Conservation (phyloP, 208 protist genomes). For the Leishmania mexicana region DNA sequence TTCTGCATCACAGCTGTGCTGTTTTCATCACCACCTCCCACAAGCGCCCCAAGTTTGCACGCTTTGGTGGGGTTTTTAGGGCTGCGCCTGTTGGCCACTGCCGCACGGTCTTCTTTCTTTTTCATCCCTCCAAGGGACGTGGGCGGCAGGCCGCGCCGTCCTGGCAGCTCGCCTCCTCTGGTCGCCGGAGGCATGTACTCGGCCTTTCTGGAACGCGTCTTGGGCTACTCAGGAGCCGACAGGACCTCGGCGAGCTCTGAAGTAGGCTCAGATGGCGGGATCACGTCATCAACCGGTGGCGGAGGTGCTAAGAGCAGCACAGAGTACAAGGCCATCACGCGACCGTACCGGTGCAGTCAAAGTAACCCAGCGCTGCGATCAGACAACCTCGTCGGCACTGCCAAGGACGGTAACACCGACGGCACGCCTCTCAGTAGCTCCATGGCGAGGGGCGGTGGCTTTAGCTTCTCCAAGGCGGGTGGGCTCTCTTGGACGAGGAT, state of each 20-base stretch:
- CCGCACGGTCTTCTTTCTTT: background rate
- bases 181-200: conserved; percentile 11
- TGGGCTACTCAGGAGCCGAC: conserved; percentile 7
- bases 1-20: background rate
- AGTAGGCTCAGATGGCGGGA: background rate
- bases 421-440: background rate
- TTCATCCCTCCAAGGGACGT: background rate
- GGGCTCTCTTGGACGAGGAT: background rate
- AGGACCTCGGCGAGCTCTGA: background rate
- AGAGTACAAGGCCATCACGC: conserved; percentile 19
- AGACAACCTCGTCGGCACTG: background rate
- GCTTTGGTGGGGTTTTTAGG: background rate
- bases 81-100: background rate
- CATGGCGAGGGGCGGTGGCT: background rate
- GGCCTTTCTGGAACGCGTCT: conserved; percentile 23
- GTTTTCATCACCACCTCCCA: background rate
- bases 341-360: conserved; percentile 40
- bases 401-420: background rate
- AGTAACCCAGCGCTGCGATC: background rate
- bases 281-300: background rate
- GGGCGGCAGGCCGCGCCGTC: background rate
- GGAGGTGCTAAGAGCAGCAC: conserved; percentile 13
- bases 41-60: background rate
- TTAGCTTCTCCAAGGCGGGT: background rate
- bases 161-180: background rate